A percentile compares a stretch with the other conserved stretches of the same genome.
Conservation (phyloP, 2,329 filamentous ascomycete species). For the Cytospora chrysosperma region DNA sequence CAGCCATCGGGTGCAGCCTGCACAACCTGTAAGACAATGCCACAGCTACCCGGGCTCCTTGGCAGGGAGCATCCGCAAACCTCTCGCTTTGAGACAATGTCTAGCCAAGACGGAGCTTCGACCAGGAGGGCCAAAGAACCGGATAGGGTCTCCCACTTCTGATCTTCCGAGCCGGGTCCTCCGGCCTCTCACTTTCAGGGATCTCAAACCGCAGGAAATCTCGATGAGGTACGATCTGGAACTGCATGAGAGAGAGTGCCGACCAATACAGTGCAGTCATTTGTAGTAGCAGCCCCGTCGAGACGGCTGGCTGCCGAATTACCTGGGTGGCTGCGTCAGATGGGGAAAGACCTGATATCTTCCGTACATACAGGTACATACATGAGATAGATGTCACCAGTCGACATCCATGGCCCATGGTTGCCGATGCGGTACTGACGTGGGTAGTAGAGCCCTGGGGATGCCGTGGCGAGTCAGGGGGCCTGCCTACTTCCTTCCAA, state of each 20-base stretch:
- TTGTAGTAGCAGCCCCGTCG: constrained; percentile 3
- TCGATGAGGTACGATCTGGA: not conserved
- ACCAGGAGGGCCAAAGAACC: constrained; percentile 4
- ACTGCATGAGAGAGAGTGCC: not conserved
- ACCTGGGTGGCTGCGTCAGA: not conserved
- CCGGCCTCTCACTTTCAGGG: not conserved
- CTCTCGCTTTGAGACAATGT: constrained; percentile 13
- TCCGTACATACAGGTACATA: not conserved
- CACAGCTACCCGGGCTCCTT: not conserved
- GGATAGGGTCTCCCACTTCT: not conserved
- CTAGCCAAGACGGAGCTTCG: constrained; percentile 9
- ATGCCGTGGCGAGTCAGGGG: constrained; percentile 1
- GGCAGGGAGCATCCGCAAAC: constrained; percentile 5
- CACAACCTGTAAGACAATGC: not conserved
- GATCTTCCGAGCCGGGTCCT: not conserved
- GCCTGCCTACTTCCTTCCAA: not conserved
- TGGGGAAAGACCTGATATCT: not conserved
- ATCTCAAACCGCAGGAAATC: not conserved
- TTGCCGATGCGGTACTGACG: constrained; percentile 16
- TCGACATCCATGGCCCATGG: not conserved
- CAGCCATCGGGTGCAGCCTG: not conserved
- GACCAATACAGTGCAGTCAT: constrained; percentile 4
- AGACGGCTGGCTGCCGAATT: not conserved
- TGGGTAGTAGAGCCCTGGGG: constrained; percentile 17
- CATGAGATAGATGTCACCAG: not conserved